These are phyloP conservation scores for Rubia yunnanensis DNA, from an alignment of 257 asterid species.

Conservation along the genomic window DNA sequence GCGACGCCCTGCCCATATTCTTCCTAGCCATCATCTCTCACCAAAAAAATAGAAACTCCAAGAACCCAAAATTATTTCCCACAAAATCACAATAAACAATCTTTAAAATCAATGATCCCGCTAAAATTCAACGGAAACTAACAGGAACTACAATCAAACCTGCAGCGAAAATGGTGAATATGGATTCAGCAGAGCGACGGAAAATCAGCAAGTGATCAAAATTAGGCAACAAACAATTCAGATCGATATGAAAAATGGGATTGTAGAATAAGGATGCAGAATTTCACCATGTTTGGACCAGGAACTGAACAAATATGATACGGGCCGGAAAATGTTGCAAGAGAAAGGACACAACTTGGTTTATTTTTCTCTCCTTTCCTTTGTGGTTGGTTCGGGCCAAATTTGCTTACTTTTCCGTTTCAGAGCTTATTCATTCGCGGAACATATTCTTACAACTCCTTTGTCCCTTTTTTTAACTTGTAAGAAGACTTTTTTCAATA, in stretches of 20 bases:
- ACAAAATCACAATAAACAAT: neutral
- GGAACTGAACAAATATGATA: neutral
- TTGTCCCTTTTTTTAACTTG: too few species aligned
- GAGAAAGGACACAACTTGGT: neutral
- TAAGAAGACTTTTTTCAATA: too few species aligned
- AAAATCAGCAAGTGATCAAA: neutral
- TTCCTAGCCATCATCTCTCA: slow-evolving; percentile 49
- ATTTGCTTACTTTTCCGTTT: too few species aligned
- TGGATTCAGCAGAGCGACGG: neutral
- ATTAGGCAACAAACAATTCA: neutral
- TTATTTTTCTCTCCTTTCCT: too few species aligned
- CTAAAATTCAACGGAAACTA: neutral
- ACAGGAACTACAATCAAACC: neutral
- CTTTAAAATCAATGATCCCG: neutral
- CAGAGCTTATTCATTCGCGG: too few species aligned
- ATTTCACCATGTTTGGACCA: neutral
- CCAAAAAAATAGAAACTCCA: neutral
- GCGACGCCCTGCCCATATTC: slow-evolving; percentile 60
- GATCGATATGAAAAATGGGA: neutral
- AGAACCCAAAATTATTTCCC: neutral
- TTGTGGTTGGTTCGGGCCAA: too few species aligned
- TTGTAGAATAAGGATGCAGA: neutral
- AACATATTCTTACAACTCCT: too few species aligned
- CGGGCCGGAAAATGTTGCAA: neutral
- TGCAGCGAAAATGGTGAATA: neutral